A percentile compares a stretch with the other conserved stretches of the same genome.
These are phyloP conservation scores for Dactylorhiza incarnata DNA, from an alignment of 106 monocot species.

Conservation along the genomic window DNA sequence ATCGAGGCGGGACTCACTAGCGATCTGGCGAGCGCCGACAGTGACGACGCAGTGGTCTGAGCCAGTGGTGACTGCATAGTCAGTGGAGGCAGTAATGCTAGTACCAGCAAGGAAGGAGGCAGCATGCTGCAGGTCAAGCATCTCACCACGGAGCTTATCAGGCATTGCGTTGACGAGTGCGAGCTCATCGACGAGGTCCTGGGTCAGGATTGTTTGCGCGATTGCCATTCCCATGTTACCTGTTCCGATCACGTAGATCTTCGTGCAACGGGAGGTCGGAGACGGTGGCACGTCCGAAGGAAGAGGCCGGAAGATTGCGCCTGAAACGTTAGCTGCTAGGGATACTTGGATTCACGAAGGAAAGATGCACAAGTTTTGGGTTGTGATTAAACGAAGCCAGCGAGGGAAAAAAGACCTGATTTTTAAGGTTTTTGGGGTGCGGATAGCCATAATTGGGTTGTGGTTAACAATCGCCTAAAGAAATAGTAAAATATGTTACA, in stretches of 20 bases:
- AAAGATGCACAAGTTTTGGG: no score
- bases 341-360: no score
- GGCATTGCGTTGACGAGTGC: constrained; percentile 62
- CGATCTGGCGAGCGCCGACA: constrained; percentile 68
- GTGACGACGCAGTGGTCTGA: constrained; percentile 75
- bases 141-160: constrained; percentile 80
- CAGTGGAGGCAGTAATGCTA: constrained; percentile 36
- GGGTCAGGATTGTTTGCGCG: constrained; percentile 84
- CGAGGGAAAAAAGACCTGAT: no score
- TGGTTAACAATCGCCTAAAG: background rate
- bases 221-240: constrained; percentile 98
- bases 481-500: background rate
- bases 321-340: constrained; percentile 20
- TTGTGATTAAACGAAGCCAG: no score
- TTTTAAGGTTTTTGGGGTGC: no score
- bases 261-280: constrained; percentile 30
- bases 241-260: constrained; percentile 68
- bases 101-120: constrained; percentile 78
- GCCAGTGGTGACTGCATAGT: constrained; percentile 38
- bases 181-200: constrained; percentile 70
- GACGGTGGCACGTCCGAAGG: constrained; percentile 9
- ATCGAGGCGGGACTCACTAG: constrained; percentile 54
- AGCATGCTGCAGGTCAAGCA: constrained; percentile 88
- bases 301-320: constrained; percentile 42
- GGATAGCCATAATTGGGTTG: no score